Evolutionary conservation across 176 grass and related monocot species (phyloP).

Genomic region (Chloris gayana): DNA sequence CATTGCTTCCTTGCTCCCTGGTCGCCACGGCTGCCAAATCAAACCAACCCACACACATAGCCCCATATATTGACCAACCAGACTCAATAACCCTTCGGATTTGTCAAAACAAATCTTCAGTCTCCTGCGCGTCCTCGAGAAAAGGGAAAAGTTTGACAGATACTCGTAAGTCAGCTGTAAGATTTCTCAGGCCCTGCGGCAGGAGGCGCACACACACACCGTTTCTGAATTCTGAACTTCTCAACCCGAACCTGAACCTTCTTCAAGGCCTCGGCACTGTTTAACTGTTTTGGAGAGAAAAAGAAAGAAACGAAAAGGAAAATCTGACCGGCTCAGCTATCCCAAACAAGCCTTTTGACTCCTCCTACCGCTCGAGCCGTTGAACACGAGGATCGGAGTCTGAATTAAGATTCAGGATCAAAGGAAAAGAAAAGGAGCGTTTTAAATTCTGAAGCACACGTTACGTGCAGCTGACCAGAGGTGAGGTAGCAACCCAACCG

Average conservation of each 20-base stretch:
- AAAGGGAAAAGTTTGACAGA: neutral
- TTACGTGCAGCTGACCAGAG: neutral
- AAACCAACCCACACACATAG: neutral
- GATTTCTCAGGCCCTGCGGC: neutral
- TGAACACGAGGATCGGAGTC: neutral
- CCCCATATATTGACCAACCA: conserved; percentile 34
- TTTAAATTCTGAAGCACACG: neutral
- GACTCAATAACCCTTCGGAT: neutral
- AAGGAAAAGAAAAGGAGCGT: neutral
- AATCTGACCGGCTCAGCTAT: neutral
- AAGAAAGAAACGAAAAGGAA: no score
- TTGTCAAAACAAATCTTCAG: conserved; percentile 4
- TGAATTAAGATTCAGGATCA: neutral
- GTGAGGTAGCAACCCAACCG: neutral
- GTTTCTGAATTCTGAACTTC: neutral
- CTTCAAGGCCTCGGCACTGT: no score
- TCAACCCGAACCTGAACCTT: neutral
- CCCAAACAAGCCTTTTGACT: neutral
- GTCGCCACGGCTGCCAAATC: neutral
- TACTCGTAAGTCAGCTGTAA: neutral
- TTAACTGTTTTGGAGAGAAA: no score
- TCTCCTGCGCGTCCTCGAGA: neutral
- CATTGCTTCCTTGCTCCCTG: neutral
- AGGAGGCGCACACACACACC: neutral
- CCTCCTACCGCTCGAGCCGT: neutral